Evolutionary conservation across 1,284 basidiomycete genomes (phyloP).

Genomic region (Fomitopsis palustris): DNA sequence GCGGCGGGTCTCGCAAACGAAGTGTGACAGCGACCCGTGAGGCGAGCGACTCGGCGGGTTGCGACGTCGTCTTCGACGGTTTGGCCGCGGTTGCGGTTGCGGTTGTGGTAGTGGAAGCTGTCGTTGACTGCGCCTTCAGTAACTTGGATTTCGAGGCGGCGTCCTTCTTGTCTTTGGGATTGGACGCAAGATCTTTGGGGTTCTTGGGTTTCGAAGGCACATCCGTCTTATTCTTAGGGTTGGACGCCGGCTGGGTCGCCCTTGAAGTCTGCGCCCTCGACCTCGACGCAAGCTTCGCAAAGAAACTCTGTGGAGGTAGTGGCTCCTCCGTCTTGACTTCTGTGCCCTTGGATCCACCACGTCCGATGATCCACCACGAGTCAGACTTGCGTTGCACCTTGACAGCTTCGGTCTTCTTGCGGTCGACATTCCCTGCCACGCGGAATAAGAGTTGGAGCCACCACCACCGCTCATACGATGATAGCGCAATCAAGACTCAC

Average conservation of each 20-base stretch:
- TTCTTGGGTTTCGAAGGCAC: background rate
- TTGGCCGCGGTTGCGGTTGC: background rate
- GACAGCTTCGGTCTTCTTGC: conserved; percentile 48
- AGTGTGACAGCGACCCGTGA: background rate
- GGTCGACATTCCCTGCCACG: conserved; percentile 53
- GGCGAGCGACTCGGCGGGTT: conserved; percentile 2
- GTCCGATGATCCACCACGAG: conserved; percentile 51
- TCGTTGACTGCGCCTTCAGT: too few species aligned
- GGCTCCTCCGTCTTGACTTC: conserved; percentile 3
- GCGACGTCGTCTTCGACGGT: background rate
- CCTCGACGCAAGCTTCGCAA: background rate
- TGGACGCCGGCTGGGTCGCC: background rate
- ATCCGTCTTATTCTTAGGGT: background rate
- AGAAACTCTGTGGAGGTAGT: background rate
- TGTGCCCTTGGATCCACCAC: conserved; percentile 30
- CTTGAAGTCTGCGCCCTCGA: background rate
- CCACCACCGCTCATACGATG: too few species aligned
- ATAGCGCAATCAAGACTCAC: conserved; percentile 39
- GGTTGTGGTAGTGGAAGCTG: too few species aligned
- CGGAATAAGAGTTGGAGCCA: background rate
- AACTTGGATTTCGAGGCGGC: background rate
- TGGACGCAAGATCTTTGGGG: conserved; percentile 1
- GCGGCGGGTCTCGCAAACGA: conserved; percentile 10
- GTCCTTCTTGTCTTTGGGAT: background rate
- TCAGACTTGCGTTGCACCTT: conserved; percentile 50